Base-by-base conservation (phyloP, 139 green algal species). In the Picochlorum sp. region DNA sequence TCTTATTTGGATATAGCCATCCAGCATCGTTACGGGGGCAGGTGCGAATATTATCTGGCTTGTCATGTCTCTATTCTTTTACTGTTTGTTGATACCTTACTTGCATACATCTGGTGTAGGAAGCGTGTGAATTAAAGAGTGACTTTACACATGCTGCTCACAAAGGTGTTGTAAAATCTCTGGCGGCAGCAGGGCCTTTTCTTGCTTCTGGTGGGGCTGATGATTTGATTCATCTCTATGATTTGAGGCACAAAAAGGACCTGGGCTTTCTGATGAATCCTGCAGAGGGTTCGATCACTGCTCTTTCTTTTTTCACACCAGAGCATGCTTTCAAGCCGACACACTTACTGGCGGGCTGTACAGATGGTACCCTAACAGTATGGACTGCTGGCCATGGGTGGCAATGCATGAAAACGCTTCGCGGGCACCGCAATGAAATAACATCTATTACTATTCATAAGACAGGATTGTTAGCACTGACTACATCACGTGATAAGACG, bases 231-330 rank as follows among this genome's bases (percentile, higher is more conserved):
- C 88, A 93, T 65, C 41, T 92, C 6, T 93, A 87, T 38, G 78
- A 92, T 50, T 45, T 88, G n/a, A 58, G 83, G 73, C 45, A 62
- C 16, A 26, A 78, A 66, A 75, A 74, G 8, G 87, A 95, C 62
- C 63, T 91, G 47, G 86, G 88, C 8, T 89, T 86, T 57, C 63
- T 93, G n/a, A 84, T 93, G 77, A 91, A 86, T 72, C 86, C 88
- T 11, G 84, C 77, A 0, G 80, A 91, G 26, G 88, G 88, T 10
- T 80, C 85, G 2, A 81, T 95, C 44, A 84, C 83, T 14, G 84
- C 83, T 50, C 52, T 90, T 18, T 65, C 71, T 20, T 81, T 92
- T 58, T 87, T 81, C 75, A 68, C 64, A 11, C 77, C 84, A 4
- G 18, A 63, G 1, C 79, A 49, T 26, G 37, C 2, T 16, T 59